phyloP scores from a whole-genome alignment of 2,329 filamentous ascomycete genomes.

The Alternaria gansuensis region DNA sequence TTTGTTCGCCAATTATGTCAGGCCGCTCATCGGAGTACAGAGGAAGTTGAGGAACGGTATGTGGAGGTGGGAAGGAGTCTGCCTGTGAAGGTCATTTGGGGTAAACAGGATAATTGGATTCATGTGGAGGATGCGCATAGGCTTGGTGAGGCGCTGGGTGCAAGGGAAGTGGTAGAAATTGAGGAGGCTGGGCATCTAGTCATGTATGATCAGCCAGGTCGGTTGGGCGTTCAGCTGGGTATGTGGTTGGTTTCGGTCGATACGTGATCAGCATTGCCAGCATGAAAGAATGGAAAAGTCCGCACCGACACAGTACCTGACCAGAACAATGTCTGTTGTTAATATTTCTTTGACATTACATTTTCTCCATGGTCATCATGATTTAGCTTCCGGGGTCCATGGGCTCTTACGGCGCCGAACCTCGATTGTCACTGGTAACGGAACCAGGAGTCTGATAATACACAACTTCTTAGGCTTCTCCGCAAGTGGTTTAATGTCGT shows the following conservation, averaged over 20 bases:
- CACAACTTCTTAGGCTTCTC: slow-evolving; percentile 37
- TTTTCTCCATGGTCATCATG: background rate
- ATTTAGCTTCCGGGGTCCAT: slow-evolving; percentile 17
- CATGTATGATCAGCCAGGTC: slow-evolving; percentile 31
- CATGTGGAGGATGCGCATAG: slow-evolving; percentile 20
- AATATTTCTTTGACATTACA: background rate
- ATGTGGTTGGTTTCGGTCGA: slow-evolving; percentile 21
- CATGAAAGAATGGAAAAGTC: background rate
- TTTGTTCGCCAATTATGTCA: slow-evolving; percentile 36
- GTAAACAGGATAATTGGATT: slow-evolving; percentile 32
- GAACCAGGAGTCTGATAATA: slow-evolving; percentile 25
- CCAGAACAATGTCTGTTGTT: accelerated
- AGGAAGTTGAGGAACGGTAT: slow-evolving; percentile 30
- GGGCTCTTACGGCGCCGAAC: slow-evolving; percentile 19
- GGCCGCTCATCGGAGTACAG: slow-evolving; percentile 28
- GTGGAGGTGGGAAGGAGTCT: slow-evolving; percentile 22
- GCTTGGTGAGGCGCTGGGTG: slow-evolving; percentile 26
- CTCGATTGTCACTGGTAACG: slow-evolving; percentile 20
- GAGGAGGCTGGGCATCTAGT: slow-evolving; percentile 29
- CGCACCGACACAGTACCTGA: accelerated
- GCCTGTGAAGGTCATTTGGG: slow-evolving; percentile 35
- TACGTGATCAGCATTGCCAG: background rate
- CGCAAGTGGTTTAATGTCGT: slow-evolving; percentile 45
- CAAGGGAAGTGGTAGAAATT: slow-evolving; percentile 24
- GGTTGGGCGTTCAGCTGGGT: slow-evolving; percentile 28